Percentiles rank a stretch among this genome's conserved stretches.
Evolutionary conservation across 345 rosid genomes (phyloP).

Genomic region (Ceriops zippeliana): DNA sequence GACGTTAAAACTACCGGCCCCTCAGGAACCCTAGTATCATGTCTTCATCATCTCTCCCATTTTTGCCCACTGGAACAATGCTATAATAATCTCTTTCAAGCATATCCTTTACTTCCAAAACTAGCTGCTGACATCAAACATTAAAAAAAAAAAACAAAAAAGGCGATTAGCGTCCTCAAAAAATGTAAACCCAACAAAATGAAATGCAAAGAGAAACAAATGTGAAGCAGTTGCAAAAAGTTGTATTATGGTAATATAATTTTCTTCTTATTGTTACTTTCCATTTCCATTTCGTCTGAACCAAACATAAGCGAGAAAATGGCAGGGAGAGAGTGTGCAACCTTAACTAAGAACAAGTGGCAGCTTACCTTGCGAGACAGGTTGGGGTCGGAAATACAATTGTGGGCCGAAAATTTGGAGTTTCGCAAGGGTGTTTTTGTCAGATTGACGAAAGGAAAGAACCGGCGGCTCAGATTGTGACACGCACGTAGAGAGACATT

Average conservation of each 20-base stretch:
- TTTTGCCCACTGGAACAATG: conserved; percentile 63
- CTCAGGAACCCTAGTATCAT: conserved; percentile 84
- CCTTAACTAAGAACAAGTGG: no score
- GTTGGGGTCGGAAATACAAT: conserved; percentile 29
- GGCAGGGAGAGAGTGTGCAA: no score
- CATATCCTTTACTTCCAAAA: conserved; percentile 63
- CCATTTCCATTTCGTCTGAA: conserved; percentile 13
- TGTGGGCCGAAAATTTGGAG: conserved; percentile 44
- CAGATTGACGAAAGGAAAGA: conserved; percentile 17
- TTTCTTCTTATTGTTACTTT: no score
- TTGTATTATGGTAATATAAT: no score
- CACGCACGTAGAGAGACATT: conserved; percentile 35
- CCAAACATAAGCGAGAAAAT: conserved; percentile 12
- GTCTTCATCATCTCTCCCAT: conserved; percentile 92
- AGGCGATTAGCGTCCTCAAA: not conserved
- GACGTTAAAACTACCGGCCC: conserved; percentile 60
- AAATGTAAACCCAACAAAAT: no score
- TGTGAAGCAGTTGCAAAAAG: no score
- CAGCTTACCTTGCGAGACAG: conserved; percentile 44
- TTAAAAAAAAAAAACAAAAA: not conserved
- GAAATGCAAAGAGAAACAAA: no score
- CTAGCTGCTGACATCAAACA: conserved; percentile 46
- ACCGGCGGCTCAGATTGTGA: conserved; percentile 19
- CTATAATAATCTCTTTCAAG: conserved; percentile 48
- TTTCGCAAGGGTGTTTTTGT: conserved; percentile 25